phyloP scores from a whole-genome alignment of 2,329 filamentous ascomycete genomes.

The Ilyonectria robusta region DNA sequence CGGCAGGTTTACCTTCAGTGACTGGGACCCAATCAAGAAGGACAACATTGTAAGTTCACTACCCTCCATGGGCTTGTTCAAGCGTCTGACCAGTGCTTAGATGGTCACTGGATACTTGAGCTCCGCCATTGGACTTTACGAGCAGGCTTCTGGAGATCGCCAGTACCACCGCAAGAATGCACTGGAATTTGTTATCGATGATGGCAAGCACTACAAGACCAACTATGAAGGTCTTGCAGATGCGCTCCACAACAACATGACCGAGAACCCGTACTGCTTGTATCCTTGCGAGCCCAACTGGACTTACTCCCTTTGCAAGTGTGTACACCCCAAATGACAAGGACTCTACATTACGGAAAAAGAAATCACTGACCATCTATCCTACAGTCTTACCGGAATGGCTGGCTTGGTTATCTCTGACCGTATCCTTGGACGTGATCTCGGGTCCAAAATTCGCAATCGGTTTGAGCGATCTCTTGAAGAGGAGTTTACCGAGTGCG shows the following conservation, averaged over 20 bases:
- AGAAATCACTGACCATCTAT: background rate
- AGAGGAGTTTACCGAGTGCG: constrained; percentile 30
- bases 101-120: too few species aligned
- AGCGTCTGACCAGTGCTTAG: too few species aligned
- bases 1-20: constrained; percentile 28
- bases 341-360: background rate
- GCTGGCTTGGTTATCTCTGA: constrained; percentile 30
- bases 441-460: constrained; percentile 21
- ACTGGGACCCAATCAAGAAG: constrained; percentile 35
- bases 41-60: constrained; percentile 33
- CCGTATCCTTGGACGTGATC: constrained; percentile 24
- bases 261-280: constrained; percentile 29
- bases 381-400: constrained; percentile 24
- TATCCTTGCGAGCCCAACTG: constrained; percentile 31
- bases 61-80: background rate
- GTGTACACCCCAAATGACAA: constrained; percentile 1
- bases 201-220: constrained; percentile 37
- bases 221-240: constrained; percentile 36
- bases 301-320: constrained; percentile 32
- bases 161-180: too few species aligned
- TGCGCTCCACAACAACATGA: constrained; percentile 33
- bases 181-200: too few species aligned
- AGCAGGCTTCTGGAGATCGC: too few species aligned
- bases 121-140: too few species aligned
- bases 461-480: constrained; percentile 27